Evolutionary conservation across 2,329 filamentous ascomycete species (phyloP), one percentile per base, ranked within the genome.

Genomic region (Thelonectria blattea): DNA sequence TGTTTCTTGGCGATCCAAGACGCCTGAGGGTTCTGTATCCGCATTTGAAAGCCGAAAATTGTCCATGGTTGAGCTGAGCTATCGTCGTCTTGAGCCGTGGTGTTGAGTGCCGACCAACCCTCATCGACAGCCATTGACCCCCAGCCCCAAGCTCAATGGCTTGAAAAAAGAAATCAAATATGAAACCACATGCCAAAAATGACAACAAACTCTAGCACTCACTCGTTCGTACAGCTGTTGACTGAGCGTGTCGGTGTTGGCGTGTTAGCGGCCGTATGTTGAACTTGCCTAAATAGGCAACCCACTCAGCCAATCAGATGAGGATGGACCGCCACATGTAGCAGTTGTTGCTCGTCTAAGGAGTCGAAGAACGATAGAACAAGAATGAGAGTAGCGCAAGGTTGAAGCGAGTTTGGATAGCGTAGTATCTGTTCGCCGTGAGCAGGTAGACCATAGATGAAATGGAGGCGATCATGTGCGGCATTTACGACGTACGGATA

Each of bases 261-360:
- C 60, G 58, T 68, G 57, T 61, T 63, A 57, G 60, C 20, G 34
- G 54, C 17, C 10, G 22, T 41, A 14, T 49, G 20, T 54, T 43
- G 52, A 57, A 45, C 61, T 46, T 54, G 52, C 58, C 60, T 32
- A 50, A 62, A 58, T 7, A 32, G 51, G 51, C 64, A 43, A 57
- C 8, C 11, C 15, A 51, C 9, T 7, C 32, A 14, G 45, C 68
- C 68, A 71, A 71, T 71, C 64, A 67, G 48, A 62, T 41, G 9
- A 45, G 45, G 46, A 57, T 49, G 61, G 49, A 34, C 52, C 50
- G 64, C 62, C 70, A 72, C 70, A 72, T 72, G 70, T 48, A 65
- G 64, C 61, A 52, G 56, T 64, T 41, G 53, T 43, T 64, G 51
- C 22, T 42, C 56, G 8, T 62, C 58, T 68, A 65, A 59, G 68